Evolutionary conservation across 495 filamentous ascomycete genomes (phyloP).

Genomic region (Bacidia rubella): DNA sequence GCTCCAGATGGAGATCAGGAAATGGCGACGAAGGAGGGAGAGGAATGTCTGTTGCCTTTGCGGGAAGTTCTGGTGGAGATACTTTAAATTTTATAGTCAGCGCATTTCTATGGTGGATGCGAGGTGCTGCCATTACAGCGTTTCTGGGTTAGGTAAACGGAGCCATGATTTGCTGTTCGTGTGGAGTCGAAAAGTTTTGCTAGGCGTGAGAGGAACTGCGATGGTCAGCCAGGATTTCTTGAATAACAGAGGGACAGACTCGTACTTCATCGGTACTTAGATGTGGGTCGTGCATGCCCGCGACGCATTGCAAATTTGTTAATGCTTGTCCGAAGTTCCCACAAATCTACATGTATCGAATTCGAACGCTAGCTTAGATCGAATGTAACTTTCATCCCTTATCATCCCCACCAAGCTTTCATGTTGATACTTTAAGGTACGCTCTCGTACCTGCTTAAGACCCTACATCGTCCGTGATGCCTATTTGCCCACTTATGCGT

Average conservation of each 20-base stretch:
- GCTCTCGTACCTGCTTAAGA: too few species aligned
- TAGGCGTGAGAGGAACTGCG: conserved; percentile 77
- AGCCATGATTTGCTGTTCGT: conserved; percentile 57
- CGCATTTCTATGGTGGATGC: background rate
- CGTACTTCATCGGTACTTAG: conserved; percentile 16
- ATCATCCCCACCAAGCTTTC: too few species aligned
- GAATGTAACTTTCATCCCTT: too few species aligned
- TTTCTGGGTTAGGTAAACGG: conserved; percentile 79
- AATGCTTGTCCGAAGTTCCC: background rate
- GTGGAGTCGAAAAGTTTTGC: conserved; percentile 55
- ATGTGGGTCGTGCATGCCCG: conserved; percentile 11
- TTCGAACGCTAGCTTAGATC: too few species aligned
- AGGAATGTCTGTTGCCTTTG: conserved; percentile 12
- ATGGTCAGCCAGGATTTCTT: background rate
- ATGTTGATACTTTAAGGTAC: too few species aligned
- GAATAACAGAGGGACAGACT: background rate
- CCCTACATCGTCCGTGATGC: too few species aligned
- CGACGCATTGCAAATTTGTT: background rate
- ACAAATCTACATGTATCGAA: too few species aligned
- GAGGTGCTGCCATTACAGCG: conserved; percentile 24
- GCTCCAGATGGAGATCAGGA: conserved; percentile 38
- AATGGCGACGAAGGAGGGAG: conserved; percentile 22
- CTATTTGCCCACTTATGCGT: too few species aligned
- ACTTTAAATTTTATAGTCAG: conserved; percentile 2
- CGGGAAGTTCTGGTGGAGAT: conserved; percentile 18